Evolutionary conservation across 148 eudicot species (phyloP).

Genomic region (Amaranthus hypochondriacus): DNA sequence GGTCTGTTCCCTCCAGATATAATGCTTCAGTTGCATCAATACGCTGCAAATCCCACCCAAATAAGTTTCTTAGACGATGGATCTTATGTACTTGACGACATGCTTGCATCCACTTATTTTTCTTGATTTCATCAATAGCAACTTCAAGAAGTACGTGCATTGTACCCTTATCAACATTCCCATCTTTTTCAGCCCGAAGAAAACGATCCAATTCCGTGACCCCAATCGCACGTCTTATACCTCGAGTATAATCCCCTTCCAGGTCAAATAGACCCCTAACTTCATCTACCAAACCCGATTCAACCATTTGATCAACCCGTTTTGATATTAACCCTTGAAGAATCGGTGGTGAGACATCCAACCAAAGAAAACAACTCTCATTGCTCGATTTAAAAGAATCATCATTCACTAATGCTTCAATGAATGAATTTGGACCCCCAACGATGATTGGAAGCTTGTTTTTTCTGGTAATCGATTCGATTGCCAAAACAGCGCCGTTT

Average conservation of each 20-base stretch:
- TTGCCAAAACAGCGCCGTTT: conserved; percentile 41
- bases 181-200: conserved; percentile 35
- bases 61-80: conserved; percentile 42
- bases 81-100: conserved; percentile 61
- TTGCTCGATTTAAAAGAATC: conserved; percentile 45
- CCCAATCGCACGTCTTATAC: conserved; percentile 79
- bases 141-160: conserved; percentile 34
- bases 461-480: conserved; percentile 45
- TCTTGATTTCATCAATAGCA: conserved; percentile 62
- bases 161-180: conserved; percentile 25
- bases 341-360: conserved; percentile 60
- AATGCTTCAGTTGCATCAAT: conserved; percentile 72
- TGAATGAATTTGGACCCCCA: conserved; percentile 83
- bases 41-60: conserved; percentile 59
- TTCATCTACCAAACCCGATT: conserved; percentile 58
- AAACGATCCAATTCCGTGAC: conserved; percentile 67
- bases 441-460: conserved; percentile 76
- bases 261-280: conserved; percentile 46
- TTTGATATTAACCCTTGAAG: conserved; percentile 52
- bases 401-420: conserved; percentile 60
- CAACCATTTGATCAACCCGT: conserved; percentile 69
- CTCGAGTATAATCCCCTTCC: conserved; percentile 41
- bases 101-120: conserved; percentile 57
- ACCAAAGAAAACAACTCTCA: conserved; percentile 71
- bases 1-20: no score